Conservation (phyloP, 352 stramenopile species). For the Achlya hypogyna region DNA sequence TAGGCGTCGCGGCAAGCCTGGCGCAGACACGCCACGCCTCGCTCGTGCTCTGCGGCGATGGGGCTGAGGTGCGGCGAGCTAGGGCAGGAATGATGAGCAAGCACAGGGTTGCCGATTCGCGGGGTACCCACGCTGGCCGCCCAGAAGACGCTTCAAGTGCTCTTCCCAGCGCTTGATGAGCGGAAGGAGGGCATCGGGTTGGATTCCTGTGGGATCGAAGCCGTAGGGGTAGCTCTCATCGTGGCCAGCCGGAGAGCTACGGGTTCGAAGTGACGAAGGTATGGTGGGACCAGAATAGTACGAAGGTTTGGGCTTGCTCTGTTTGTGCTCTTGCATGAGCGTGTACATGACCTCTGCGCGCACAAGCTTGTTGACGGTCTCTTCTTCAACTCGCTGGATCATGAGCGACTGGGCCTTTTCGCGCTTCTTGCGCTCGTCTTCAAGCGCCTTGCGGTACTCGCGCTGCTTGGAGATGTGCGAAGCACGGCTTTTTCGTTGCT, state of each 20-base stretch:
- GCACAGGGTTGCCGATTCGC: not conserved
- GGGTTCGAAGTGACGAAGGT: not conserved
- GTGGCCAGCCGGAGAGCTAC: not conserved
- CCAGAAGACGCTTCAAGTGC: conserved; percentile 15
- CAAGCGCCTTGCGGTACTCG: not conserved
- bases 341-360: conserved; percentile 19
- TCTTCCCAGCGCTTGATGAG: conserved; percentile 17
- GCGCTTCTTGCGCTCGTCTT: not conserved
- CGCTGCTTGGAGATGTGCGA: not conserved
- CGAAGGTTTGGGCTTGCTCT: not conserved
- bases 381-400: conserved; percentile 8
- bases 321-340: conserved; percentile 17
- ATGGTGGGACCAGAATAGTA: not conserved
- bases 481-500: not conserved
- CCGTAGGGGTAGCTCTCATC: conserved; percentile 11
- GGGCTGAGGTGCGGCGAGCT: not conserved
- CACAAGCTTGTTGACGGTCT: conserved; percentile 13
- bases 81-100: not conserved
- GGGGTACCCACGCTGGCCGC: not conserved
- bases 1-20: conserved; percentile 27
- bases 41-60: conserved; percentile 7
- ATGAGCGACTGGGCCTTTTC: not conserved
- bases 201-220: conserved; percentile 8
- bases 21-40: conserved; percentile 7
- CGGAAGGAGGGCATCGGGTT: not conserved